Evolutionary conservation across 1,284 basidiomycete genomes (phyloP).

Genomic region (Apiotrichum sp.): DNA sequence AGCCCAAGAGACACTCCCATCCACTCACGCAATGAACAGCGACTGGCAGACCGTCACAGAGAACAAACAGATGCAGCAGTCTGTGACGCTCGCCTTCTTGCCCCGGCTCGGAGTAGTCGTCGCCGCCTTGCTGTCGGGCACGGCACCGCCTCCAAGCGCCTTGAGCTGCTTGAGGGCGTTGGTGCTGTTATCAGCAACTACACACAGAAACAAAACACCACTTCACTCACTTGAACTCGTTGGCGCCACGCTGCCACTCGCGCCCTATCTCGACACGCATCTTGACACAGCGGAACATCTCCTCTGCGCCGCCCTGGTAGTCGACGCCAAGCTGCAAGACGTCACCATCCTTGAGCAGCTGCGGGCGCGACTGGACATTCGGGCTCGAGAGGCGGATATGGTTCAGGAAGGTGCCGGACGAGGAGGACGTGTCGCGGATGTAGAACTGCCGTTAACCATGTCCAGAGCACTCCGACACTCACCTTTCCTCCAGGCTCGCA

Average conservation of each 20-base stretch:
- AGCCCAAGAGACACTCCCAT: neutral
- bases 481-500: slow-evolving; percentile 55
- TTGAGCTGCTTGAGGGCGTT: slow-evolving; percentile 44
- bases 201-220: neutral
- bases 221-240: slow-evolving; percentile 84
- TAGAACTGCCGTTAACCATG: slow-evolving; percentile 58
- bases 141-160: slow-evolving; percentile 31
- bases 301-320: slow-evolving; percentile 95
- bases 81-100: slow-evolving; percentile 55
- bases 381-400: slow-evolving; percentile 83
- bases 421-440: slow-evolving; percentile 85
- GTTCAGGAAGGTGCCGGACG: slow-evolving; percentile 92
- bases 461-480: slow-evolving; percentile 16
- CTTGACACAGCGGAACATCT: slow-evolving; percentile 97
- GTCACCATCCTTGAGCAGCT: slow-evolving; percentile 85
- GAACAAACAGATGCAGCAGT: slow-evolving; percentile 96
- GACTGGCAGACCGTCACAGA: slow-evolving; percentile 90
- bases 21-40: slow-evolving; percentile 73
- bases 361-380: slow-evolving; percentile 70
- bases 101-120: slow-evolving; percentile 16
- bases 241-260: slow-evolving; percentile 81
- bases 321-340: slow-evolving; percentile 94
- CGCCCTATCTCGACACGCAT: slow-evolving; percentile 81
- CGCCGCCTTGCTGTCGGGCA: slow-evolving; percentile 13
- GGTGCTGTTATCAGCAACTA: slow-evolving; percentile 22